phyloP scores from a whole-genome alignment of 2,329 filamentous ascomycete genomes.

The Allantophomopsis lycopodina region DNA sequence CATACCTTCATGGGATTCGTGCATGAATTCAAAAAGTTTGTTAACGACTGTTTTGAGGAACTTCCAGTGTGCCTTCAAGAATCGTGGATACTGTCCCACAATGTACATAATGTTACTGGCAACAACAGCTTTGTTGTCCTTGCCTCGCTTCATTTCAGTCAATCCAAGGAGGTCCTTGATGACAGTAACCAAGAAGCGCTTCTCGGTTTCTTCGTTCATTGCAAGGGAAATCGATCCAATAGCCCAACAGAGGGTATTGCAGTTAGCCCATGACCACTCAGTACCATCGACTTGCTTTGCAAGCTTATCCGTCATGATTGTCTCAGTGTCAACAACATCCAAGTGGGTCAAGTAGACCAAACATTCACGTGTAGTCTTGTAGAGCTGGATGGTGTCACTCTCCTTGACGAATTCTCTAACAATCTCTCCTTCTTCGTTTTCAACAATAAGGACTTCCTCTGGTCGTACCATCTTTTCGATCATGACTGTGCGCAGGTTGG shows the following conservation, averaged over 20 bases:
- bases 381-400: conserved; percentile 95
- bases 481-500: conserved; percentile 93
- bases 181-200: conserved; percentile 93
- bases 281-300: conserved; percentile 85
- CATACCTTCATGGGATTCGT: conserved; percentile 91
- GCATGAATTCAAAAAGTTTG: conserved; percentile 99
- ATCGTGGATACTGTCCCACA: conserved; percentile 94
- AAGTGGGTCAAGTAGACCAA: conserved; percentile 94
- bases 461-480: conserved; percentile 99
- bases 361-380: conserved; percentile 97
- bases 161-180: conserved; percentile 95
- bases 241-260: conserved; percentile 98
- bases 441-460: conserved; percentile 96
- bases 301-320: conserved; percentile 98
- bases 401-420: conserved; percentile 99
- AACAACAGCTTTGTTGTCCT: conserved; percentile 98
- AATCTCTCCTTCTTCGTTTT: conserved; percentile 98
- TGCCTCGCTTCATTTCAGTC: conserved; percentile 98
- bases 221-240: conserved; percentile 97
- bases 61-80: conserved; percentile 98
- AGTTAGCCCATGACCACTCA: conserved; percentile 99
- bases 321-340: conserved; percentile 93
- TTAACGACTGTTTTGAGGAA: conserved; percentile 99
- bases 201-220: conserved; percentile 99
- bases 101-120: conserved; percentile 99